Evolutionary conservation across 2,329 filamentous ascomycete genomes (phyloP).

Genomic region (Purpureocillium lavendulum): DNA sequence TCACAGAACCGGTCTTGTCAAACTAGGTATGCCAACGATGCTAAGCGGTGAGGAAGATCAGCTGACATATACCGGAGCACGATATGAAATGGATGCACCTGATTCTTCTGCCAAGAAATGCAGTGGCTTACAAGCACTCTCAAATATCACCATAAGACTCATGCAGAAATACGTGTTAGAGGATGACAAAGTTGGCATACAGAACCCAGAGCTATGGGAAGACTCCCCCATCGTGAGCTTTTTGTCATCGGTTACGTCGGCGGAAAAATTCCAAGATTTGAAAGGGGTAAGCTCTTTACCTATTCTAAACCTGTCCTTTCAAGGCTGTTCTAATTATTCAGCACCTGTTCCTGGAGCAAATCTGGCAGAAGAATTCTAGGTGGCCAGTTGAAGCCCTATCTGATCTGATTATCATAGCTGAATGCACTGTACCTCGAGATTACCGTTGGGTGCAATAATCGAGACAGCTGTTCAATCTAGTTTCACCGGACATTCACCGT

Average conservation of each 20-base stretch:
- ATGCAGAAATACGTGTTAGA: conserved; percentile 1
- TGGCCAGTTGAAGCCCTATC: background rate
- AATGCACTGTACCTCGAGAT: background rate
- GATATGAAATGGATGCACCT: background rate
- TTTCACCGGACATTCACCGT: background rate
- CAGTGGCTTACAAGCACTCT: background rate
- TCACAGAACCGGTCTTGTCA: background rate
- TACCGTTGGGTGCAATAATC: background rate
- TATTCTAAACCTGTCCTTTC: background rate
- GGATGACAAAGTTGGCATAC: background rate
- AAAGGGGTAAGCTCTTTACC: background rate
- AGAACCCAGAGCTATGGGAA: background rate
- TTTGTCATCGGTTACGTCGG: background rate
- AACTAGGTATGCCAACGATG: background rate
- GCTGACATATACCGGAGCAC: background rate
- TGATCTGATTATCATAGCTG: background rate
- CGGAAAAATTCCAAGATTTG: background rate
- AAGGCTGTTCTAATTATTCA: background rate
- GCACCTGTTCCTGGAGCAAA: background rate
- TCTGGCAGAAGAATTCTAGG: background rate
- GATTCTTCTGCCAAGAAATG: background rate
- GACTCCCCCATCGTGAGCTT: background rate
- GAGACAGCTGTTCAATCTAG: background rate
- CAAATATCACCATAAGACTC: background rate
- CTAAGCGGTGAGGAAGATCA: no score